A percentile compares a stretch with the other conserved stretches of the same genome.
Evolutionary conservation across 1,284 basidiomycete genomes (phyloP).

Genomic region (Limonomyces culmigenus): DNA sequence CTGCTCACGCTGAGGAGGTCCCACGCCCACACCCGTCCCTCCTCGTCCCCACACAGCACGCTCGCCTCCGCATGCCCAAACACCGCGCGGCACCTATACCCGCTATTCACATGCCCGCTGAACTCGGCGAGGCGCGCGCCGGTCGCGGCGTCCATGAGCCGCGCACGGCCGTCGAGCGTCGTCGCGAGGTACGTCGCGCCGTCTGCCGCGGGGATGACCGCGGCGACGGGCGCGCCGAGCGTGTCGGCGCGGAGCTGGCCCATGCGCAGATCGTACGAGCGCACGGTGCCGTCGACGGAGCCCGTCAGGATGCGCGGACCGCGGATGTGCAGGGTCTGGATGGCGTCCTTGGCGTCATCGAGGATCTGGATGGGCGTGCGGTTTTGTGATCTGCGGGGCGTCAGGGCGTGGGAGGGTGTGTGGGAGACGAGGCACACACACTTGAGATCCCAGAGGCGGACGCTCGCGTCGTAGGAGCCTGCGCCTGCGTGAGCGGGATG

Average conservation of each 20-base stretch:
- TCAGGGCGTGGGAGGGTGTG: not conserved
- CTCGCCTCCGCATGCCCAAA: conserved; percentile 73
- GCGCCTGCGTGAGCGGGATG: no score
- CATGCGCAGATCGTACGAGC: conserved; percentile 87
- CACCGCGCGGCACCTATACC: conserved; percentile 69
- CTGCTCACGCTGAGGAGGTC: conserved; percentile 71
- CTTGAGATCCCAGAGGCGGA: conserved; percentile 83
- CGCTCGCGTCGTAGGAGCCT: conserved; percentile 81
- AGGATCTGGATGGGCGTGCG: conserved; percentile 81
- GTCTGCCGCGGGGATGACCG: conserved; percentile 62
- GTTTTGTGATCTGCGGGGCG: conserved; percentile 49
- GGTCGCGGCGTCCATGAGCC: conserved; percentile 72
- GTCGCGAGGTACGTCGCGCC: conserved; percentile 65
- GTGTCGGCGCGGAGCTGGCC: conserved; percentile 81
- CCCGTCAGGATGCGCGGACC: conserved; percentile 59
- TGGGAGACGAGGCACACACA: conserved; percentile 13
- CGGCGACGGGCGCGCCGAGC: conserved; percentile 80
- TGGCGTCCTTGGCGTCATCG: conserved; percentile 79
- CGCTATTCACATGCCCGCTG: conserved; percentile 54
- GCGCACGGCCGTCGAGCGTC: conserved; percentile 70
- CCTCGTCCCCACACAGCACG: conserved; percentile 81
- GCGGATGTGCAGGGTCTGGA: conserved; percentile 63
- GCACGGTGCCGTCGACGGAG: conserved; percentile 81
- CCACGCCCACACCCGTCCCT: conserved; percentile 82
- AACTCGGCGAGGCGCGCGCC: conserved; percentile 83